phyloP scores from a whole-genome alignment of 768 basidiomycete species.

The Termitomyces sp. region DNA sequence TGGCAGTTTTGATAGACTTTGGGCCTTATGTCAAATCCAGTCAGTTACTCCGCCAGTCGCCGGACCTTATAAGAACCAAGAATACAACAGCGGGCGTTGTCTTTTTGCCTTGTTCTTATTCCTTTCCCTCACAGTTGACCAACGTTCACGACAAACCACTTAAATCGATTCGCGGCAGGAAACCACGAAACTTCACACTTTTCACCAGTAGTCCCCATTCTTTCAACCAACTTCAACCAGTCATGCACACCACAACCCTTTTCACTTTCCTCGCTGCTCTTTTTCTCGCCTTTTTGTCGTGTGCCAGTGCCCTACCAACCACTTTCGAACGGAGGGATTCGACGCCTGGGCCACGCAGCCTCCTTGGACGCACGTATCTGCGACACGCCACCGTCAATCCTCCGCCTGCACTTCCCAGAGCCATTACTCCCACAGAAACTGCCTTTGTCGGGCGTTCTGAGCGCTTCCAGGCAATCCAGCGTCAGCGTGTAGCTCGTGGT shows the following conservation, averaged over 20 bases:
- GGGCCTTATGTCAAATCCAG: neutral
- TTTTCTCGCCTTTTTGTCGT: conserved; percentile 29
- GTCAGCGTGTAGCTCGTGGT: neutral
- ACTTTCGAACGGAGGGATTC: neutral
- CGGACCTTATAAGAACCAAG: neutral
- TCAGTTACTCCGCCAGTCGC: neutral
- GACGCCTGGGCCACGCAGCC: conserved; percentile 14
- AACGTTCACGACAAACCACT: neutral
- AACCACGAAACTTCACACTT: conserved; percentile 4
- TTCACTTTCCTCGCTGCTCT: conserved; percentile 23
- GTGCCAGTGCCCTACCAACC: conserved; percentile 31
- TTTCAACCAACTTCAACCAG: conserved; percentile 26
- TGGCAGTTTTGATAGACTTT: neutral
- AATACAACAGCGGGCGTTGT: neutral
- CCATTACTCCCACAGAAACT: neutral
- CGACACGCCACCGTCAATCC: conserved; percentile 7
- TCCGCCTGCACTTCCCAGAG: neutral
- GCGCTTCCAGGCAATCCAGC: conserved; percentile 9
- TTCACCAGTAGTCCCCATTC: neutral
- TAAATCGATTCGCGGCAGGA: conserved; percentile 8
- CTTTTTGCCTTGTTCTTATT: neutral
- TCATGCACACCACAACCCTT: conserved; percentile 26
- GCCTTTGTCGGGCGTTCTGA: conserved; percentile 1
- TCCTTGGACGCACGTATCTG: conserved; percentile 18
- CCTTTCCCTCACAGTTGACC: neutral